Percentiles rank a stretch among this genome's conserved stretches.
Evolutionary conservation across 78 protist species (phyloP).

Genomic region (Cavenderia fasciculata): DNA sequence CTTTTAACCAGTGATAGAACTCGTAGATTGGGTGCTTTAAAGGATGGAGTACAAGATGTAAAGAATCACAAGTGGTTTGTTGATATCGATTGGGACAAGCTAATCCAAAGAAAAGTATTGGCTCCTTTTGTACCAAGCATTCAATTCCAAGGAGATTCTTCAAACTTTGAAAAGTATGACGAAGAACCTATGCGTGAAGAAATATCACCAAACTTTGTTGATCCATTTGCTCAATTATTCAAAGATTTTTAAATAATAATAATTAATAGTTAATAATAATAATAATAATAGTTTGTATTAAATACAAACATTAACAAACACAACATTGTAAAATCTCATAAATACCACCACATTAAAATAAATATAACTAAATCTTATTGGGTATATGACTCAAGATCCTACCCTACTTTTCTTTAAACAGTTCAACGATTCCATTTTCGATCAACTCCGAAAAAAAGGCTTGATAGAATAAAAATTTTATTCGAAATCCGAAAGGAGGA

Average conservation of each 20-base stretch:
- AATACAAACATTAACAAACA: too few relatives aligned
- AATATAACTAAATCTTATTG: too few relatives aligned
- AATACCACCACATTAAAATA: too few relatives aligned
- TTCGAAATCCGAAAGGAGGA: too few relatives aligned
- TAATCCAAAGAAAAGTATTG: conserved; percentile 27
- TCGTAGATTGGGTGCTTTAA: conserved; percentile 93
- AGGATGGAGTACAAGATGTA: conserved; percentile 94
- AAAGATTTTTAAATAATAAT: conserved; percentile 21
- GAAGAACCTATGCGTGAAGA: conserved; percentile 81
- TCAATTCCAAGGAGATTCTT: conserved; percentile 80
- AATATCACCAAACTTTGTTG: conserved; percentile 15
- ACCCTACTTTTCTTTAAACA: too few relatives aligned
- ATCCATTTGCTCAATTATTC: conserved; percentile 57
- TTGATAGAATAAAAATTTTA: too few relatives aligned
- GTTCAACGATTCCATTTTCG: too few relatives aligned
- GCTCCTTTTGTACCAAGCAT: conserved; percentile 84
- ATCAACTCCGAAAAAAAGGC: too few relatives aligned
- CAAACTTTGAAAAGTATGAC: conserved; percentile 90
- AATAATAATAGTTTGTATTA: too few relatives aligned
- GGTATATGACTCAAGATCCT: too few relatives aligned
- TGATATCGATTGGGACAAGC: conserved; percentile 88
- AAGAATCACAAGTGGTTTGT: conserved; percentile 94
- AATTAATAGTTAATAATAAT: neutral
- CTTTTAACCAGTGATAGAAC: conserved; percentile 90
- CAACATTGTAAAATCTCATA: too few relatives aligned